Conservation (phyloP, 140 eudicot genomes). For the Erigeron philadelphicus region DNA sequence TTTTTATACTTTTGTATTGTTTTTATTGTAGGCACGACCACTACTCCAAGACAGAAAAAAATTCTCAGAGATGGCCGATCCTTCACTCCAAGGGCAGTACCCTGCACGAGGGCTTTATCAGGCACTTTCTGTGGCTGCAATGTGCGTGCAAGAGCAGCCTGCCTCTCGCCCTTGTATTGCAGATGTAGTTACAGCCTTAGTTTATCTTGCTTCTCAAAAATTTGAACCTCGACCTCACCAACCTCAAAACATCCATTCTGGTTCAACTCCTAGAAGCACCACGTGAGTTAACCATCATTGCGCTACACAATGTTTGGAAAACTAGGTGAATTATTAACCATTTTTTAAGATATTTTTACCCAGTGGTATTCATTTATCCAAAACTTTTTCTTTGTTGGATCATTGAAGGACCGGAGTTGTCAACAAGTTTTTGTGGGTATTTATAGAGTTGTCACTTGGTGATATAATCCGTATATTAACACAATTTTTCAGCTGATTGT, state of each 20-base stretch:
- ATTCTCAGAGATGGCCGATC: slow-evolving; percentile 25
- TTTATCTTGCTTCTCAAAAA: slow-evolving; percentile 23
- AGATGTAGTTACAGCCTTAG: slow-evolving; percentile 26
- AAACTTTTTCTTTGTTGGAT: not conserved
- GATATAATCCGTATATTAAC: too few species aligned
- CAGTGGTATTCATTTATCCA: not conserved
- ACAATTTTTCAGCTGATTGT: not conserved
- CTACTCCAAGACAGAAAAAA: slow-evolving; percentile 16
- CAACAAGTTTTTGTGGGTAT: not conserved
- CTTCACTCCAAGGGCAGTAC: slow-evolving; percentile 20
- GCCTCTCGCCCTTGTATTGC: slow-evolving; percentile 23
- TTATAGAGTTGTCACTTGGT: not conserved
- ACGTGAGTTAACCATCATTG: slow-evolving; percentile 4
- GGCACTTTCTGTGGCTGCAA: slow-evolving; percentile 29
- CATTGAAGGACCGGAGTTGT: not conserved
- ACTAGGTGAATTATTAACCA: not conserved
- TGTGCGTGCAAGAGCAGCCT: slow-evolving; percentile 30
- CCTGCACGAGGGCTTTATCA: slow-evolving; percentile 23
- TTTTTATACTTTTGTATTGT: too few species aligned
- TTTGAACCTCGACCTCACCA: slow-evolving; percentile 3
- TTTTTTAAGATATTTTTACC: not conserved
- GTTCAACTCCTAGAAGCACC: slow-evolving; percentile 20
- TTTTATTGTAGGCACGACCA: slow-evolving; percentile 17
- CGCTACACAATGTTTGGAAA: not conserved
- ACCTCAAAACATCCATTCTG: not conserved